These are phyloP conservation scores for Chaetothyriales sp. DNA, from an alignment of 2,329 filamentous ascomycete genomes.

Conservation along the genomic window DNA sequence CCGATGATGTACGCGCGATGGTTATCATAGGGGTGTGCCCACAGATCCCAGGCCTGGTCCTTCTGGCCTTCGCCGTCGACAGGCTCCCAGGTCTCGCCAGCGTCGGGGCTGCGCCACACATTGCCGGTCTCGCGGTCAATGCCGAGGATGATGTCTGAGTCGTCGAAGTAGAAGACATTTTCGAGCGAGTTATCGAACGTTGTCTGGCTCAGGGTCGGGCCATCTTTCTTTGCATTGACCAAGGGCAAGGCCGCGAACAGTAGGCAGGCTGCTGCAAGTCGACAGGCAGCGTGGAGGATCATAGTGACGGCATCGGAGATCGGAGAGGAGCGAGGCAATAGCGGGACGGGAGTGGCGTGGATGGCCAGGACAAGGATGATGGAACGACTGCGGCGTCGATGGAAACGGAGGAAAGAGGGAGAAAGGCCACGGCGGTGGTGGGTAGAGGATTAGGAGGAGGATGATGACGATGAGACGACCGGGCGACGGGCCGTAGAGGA, in stretches of 20 bases:
- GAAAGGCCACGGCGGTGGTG: no score
- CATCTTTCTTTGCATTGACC: slow-evolving; percentile 40
- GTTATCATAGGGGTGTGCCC: slow-evolving; percentile 64
- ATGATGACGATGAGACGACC: no score
- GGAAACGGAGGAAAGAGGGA: no score
- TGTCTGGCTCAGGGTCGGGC: slow-evolving; percentile 50
- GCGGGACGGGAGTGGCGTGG: not conserved
- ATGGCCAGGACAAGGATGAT: not conserved
- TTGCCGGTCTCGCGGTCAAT: slow-evolving; percentile 49
- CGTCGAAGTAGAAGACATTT: slow-evolving; percentile 77
- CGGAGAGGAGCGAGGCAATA: not conserved
- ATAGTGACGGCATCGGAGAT: slow-evolving; percentile 5
- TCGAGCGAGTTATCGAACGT: slow-evolving; percentile 51
- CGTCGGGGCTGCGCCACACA: slow-evolving; percentile 65
- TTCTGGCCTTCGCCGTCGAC: slow-evolving; percentile 47
- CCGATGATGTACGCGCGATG: slow-evolving; percentile 70
- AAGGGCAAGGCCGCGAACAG: slow-evolving; percentile 7
- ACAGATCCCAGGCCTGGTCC: slow-evolving; percentile 46
- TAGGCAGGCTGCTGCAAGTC: slow-evolving; percentile 9
- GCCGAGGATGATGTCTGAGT: slow-evolving; percentile 67
- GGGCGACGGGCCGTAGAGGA: not conserved
- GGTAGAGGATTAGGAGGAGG: no score
- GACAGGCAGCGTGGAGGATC: slow-evolving; percentile 12
- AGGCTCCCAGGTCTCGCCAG: slow-evolving; percentile 59
- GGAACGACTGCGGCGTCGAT: not conserved